phyloP scores from a whole-genome alignment of 2,329 filamentous ascomycete genomes.

The Diaporthe ilicicola region DNA sequence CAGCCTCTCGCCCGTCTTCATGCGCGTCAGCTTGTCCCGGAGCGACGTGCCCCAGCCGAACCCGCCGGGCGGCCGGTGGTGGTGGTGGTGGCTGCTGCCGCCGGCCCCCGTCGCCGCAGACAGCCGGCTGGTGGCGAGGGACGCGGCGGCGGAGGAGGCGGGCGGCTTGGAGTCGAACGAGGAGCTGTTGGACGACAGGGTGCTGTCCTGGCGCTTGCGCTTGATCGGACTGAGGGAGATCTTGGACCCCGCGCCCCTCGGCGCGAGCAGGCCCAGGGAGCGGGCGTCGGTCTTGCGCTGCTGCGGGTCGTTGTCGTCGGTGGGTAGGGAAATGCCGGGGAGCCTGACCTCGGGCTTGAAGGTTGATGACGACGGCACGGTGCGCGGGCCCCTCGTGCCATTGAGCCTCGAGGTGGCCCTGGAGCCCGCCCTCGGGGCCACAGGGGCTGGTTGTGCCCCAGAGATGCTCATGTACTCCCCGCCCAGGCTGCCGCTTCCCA shows the following conservation, averaged over 20 bases:
- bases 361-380: conserved; percentile 28
- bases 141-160: background rate
- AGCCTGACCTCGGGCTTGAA: conserved; percentile 32
- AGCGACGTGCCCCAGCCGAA: conserved; percentile 68
- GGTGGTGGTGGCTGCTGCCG: too few relatives aligned
- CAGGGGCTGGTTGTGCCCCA: conserved; percentile 20
- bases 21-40: conserved; percentile 64
- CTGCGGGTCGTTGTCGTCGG: conserved; percentile 35
- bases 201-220: conserved; percentile 65
- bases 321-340: conserved; percentile 28
- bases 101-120: background rate
- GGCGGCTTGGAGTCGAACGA: conserved; percentile 24
- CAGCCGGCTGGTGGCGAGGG: background rate
- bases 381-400: conserved; percentile 6
- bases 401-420: conserved; percentile 32
- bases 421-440: conserved; percentile 23
- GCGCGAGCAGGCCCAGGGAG: conserved; percentile 52
- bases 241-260: conserved; percentile 49
- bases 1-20: conserved; percentile 65
- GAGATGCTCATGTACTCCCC: conserved; percentile 72
- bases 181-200: conserved; percentile 45
- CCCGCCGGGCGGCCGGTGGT: conserved; percentile 35
- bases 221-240: conserved; percentile 69
- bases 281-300: conserved; percentile 52
- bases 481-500: conserved; percentile 69